Percentiles rank a stretch among this genome's conserved stretches.
Conservation (phyloP, 352 stramenopile species). For the Phytophthora quininea region DNA sequence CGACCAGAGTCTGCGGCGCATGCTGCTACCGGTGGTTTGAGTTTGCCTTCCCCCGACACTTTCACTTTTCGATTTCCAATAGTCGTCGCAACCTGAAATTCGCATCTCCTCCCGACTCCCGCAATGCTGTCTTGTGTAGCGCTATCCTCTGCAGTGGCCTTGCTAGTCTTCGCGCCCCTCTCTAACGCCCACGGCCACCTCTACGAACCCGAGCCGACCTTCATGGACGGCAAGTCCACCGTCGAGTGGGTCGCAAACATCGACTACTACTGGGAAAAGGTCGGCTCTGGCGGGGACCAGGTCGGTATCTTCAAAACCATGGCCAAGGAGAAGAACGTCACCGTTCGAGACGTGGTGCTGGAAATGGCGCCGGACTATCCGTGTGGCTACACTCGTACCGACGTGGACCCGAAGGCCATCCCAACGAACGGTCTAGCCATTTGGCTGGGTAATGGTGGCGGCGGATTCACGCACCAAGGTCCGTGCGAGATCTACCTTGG, state of each 20-base stretch:
- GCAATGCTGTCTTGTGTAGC: neutral
- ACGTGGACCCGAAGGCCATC: neutral
- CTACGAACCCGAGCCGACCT: neutral
- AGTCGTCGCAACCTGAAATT: too few relatives aligned
- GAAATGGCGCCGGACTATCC: neutral
- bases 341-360: neutral
- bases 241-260: neutral
- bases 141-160: neutral
- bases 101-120: too few relatives aligned
- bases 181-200: neutral
- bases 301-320: neutral
- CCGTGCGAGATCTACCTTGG: slow-evolving; percentile 31
- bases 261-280: neutral
- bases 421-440: neutral
- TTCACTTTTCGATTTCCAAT: too few relatives aligned
- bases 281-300: neutral
- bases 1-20: too few relatives aligned
- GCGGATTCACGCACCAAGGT: neutral
- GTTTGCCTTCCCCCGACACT: too few relatives aligned
- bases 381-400: neutral
- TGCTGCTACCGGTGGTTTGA: too few relatives aligned
- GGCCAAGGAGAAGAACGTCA: neutral
- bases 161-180: neutral
- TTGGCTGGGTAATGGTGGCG: neutral
- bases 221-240: neutral